Conservation (phyloP, 306 rosid species). For the Comarum palustre region DNA sequence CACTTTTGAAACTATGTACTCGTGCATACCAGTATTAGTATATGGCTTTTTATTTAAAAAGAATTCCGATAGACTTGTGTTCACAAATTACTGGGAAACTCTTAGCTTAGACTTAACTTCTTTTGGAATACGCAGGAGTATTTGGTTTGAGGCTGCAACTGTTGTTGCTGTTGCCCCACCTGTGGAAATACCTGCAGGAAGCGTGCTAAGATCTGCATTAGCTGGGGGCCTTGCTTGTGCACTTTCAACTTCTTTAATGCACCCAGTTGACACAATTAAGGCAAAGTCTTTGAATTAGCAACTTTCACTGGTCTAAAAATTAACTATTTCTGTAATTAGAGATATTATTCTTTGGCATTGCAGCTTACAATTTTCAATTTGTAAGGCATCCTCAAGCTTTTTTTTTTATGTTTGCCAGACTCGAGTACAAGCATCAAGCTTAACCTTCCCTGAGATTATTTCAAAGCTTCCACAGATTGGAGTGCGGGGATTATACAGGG, state of each 20-base stretch:
- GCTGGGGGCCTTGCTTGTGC: conserved; percentile 99
- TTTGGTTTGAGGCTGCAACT: conserved; percentile 99
- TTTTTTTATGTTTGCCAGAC: conserved; percentile 54
- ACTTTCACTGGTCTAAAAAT: not conserved
- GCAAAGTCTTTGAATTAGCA: conserved; percentile 40
- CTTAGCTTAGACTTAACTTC: conserved; percentile 24
- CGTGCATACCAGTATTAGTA: too few relatives aligned
- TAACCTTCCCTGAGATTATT: conserved; percentile 91
- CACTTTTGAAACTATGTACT: conserved; percentile 1
- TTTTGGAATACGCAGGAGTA: conserved; percentile 60
- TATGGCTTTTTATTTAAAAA: too few relatives aligned
- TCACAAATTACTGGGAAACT: conserved; percentile 13
- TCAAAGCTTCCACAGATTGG: conserved; percentile 95
- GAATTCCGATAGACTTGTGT: not conserved
- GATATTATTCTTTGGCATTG: conserved; percentile 17
- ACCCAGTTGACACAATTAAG: conserved; percentile 93
- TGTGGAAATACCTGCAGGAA: conserved; percentile 87
- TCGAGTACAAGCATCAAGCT: conserved; percentile 86
- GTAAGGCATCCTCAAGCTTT: conserved; percentile 22
- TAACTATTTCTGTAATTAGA: conserved; percentile 3
- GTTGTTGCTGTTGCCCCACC: conserved; percentile 98
- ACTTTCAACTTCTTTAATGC: conserved; percentile 81
- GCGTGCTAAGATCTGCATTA: conserved; percentile 94
- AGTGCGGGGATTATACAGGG: conserved; percentile 76
- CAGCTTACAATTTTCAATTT: conserved; percentile 10